Evolutionary conservation across 2,329 filamentous ascomycete genomes (phyloP), one percentile per base, ranked within the genome.

Genomic region (Xylaria sp.): DNA sequence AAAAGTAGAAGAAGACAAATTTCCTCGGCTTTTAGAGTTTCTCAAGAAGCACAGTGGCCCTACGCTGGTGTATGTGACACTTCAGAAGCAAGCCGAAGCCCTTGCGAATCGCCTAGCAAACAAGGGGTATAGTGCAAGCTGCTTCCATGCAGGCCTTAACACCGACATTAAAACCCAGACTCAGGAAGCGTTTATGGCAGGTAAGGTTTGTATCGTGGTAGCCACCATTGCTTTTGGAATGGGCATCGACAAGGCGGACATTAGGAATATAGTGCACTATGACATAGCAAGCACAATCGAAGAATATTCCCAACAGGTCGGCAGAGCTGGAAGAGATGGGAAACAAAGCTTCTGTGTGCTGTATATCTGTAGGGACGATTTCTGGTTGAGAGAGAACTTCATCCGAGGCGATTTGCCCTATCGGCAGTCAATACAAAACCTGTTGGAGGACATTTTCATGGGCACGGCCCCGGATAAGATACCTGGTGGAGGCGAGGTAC

Each of bases 201-300:
- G 79, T 1, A 76, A 80, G 25, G 77, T 84, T 36, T 74, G 80
- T n/a, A 83, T 86, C 31, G 82, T 86, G 13, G 83, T 86, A 20
- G 86, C 86, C 2, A 89, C 86, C 0, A 88, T 88, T 49, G 87
- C 87, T 0, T 89, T 89, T 60, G 87, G 86, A 0, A 89, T 89
- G 86, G 87, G 87, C 0, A 88, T 89, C 20, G 86, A 89, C 74
- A 89, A 89, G 69, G 68, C 81, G 41, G 81, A 86, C 58, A 88
- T 89, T 49, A 82, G 86, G 7, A 88, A 86, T 66, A 82, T 89
- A 41, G 73, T 88, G 10, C 86, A 88, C 68, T 87, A 82, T 72
- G 84, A 86, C 60, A 76, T 87, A 2, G 80, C 86, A 0, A 82
- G 79, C 63, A 86, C 84, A 8, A 76, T 89, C 1, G 86, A 89